These are phyloP conservation scores for Aspergillus kassunensis DNA, from an alignment of 495 filamentous ascomycete species.

Conservation along the genomic window DNA sequence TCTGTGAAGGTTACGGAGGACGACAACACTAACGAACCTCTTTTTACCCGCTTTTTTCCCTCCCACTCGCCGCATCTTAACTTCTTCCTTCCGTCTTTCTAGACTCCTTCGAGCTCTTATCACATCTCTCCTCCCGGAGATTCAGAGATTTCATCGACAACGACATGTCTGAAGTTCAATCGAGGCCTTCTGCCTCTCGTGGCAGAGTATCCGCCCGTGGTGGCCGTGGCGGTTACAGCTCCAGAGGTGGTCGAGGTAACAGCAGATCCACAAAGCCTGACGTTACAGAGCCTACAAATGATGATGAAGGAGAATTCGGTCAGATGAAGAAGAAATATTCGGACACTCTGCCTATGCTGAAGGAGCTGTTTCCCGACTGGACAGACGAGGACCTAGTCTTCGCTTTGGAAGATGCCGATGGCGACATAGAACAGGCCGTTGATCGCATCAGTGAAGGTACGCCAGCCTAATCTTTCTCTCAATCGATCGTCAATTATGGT, in stretches of 20 bases:
- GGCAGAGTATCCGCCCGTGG: constrained; percentile 79
- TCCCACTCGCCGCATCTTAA: constrained; percentile 28
- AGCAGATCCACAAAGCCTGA: constrained; percentile 71
- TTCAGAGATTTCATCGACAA: constrained; percentile 23
- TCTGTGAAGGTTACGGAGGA: constrained; percentile 19
- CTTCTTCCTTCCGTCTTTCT: constrained; percentile 34
- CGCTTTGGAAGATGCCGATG: constrained; percentile 85
- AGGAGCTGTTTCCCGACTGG: constrained; percentile 90
- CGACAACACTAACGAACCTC: constrained; percentile 20
- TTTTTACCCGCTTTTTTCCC: constrained; percentile 28
- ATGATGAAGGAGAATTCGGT: constrained; percentile 87
- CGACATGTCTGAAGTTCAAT: constrained; percentile 88
- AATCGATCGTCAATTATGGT: not conserved
- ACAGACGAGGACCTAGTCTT: constrained; percentile 88
- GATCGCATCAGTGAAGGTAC: constrained; percentile 87
- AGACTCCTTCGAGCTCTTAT: constrained; percentile 33
- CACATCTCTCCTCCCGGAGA: constrained; percentile 31
- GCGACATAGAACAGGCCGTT: constrained; percentile 79
- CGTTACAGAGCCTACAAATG: constrained; percentile 53
- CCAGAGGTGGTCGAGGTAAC: constrained; percentile 64
- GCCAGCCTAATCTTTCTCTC: constrained; percentile 4
- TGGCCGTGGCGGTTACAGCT: constrained; percentile 74
- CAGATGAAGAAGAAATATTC: constrained; percentile 87
- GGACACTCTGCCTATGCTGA: constrained; percentile 66
- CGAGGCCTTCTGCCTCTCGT: constrained; percentile 69